Conservation (phyloP, 257 asterid genomes). For the Solanum lignicaule region DNA sequence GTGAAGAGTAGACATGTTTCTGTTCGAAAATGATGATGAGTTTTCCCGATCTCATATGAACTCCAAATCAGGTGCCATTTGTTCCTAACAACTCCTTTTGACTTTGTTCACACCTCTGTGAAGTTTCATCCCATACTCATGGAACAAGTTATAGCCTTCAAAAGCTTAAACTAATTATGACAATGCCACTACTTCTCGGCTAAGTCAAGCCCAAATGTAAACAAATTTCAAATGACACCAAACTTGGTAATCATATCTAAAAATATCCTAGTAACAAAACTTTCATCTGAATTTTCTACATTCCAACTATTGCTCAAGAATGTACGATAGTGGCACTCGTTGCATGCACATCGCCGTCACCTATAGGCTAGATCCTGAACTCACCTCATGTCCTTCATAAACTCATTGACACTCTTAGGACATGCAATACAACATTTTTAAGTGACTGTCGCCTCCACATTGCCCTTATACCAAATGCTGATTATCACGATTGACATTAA, state of each 20-base stretch:
- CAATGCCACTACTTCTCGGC: background rate
- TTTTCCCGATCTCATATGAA: background rate
- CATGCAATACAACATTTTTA: background rate
- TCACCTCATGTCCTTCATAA: background rate
- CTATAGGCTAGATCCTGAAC: background rate
- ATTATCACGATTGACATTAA: background rate
- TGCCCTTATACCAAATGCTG: background rate
- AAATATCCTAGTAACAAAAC: background rate
- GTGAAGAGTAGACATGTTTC: background rate
- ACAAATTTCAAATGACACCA: background rate
- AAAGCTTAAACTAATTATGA: background rate
- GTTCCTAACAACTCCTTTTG: background rate
- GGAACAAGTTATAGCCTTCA: background rate
- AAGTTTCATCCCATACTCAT: background rate
- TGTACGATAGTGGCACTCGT: fast-evolving
- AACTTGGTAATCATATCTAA: background rate
- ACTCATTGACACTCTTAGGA: background rate
- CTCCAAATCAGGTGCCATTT: background rate
- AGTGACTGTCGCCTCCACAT: background rate
- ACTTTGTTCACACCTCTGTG: background rate
- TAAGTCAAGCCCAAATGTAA: background rate
- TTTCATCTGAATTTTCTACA: background rate
- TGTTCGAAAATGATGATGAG: background rate
- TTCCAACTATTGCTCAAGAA: background rate
- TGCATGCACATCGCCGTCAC: background rate